Evolutionary conservation across 768 basidiomycete genomes (phyloP), one percentile per base, ranked within the genome.

Genomic region (Astraeus odoratus): DNA sequence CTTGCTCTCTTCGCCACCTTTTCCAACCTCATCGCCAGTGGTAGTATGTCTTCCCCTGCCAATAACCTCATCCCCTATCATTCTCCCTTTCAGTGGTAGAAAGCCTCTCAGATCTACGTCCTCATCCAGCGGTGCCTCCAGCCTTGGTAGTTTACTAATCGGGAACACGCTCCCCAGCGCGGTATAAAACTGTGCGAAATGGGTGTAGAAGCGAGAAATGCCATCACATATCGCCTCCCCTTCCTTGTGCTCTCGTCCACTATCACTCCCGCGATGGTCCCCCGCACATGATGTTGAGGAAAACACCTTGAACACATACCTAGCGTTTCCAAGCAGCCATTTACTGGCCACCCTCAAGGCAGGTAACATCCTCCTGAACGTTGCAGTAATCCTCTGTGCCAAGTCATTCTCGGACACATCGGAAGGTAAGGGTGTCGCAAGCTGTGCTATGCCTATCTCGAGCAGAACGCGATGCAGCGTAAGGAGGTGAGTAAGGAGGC

Each of bases 81-180:
- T 74, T 38, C 79, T 66, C 33, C 77, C 74, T 43, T 78, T 78
- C 39, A 98, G 67, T 9, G 96, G 96, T 25, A 84, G 65, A 59
- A 95, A 98, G 0, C 95, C 95, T 25, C 74, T 73, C 70, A 93
- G 76, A 39, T 97, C 93, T 5, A 82, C 65, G 60, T 99, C 95
- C 64, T 99, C 96, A 48, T 96, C 92, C 49, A 99, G 66, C 20
- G 81, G 76, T 1, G 72, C 70, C 7, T 64, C 68, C 20, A 89
- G 64, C 16, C 61, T 52, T 2, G 86, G 83, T 25, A 94, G 63
- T 35, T 68, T 71, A 7, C 71, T 69, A 5, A 65, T 54, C 1
- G 94, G 92, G 64, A 98, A 99, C 1, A 79, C 68, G 13, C 68
- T 63, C 13, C 69, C 67, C 40, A 98, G 67, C 10, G 74, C 66